Evolutionary conservation across 345 rosid genomes (phyloP).

Genomic region (Eutrema yunnanense): DNA sequence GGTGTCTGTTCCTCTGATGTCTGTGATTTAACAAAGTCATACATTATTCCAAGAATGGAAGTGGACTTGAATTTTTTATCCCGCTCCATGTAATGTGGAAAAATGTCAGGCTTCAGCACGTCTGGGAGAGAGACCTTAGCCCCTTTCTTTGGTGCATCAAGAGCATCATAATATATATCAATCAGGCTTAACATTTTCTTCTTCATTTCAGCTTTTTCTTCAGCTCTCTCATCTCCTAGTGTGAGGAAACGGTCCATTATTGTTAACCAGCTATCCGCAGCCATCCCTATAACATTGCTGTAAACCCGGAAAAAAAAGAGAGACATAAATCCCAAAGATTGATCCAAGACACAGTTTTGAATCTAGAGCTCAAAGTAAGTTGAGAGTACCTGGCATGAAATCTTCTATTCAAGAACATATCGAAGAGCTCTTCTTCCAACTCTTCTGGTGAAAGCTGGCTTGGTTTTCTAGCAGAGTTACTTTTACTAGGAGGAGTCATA

Average conservation of each 20-base stretch:
- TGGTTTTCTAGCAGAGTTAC: constrained; percentile 24
- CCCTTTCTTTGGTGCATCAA: constrained; percentile 67
- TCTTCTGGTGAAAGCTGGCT: constrained; percentile 37
- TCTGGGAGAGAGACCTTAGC: constrained; percentile 49
- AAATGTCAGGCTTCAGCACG: constrained; percentile 36
- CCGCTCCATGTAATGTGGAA: constrained; percentile 61
- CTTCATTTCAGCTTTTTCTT: constrained; percentile 39
- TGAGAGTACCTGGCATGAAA: constrained; percentile 50
- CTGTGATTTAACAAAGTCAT: constrained; percentile 36
- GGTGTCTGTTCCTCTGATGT: constrained; percentile 18
- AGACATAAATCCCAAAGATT: neutral
- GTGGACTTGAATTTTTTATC: constrained; percentile 37
- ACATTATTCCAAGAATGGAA: constrained; percentile 62
- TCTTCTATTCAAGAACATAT: constrained; percentile 43
- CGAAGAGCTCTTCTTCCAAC: constrained; percentile 57
- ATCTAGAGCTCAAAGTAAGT: neutral
- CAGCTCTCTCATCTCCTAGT: constrained; percentile 29
- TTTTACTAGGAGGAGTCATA: constrained; percentile 22
- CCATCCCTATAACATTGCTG: constrained; percentile 51
- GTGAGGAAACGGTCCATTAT: constrained; percentile 68
- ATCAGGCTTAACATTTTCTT: constrained; percentile 36
- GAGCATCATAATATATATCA: constrained; percentile 68
- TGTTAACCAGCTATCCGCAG: constrained; percentile 70
- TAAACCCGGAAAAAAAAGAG: constrained; percentile 17
- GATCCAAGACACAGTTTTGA: neutral